Evolutionary conservation across 345 rosid species (phyloP).

Genomic region (Eucalyptus cloeziana): DNA sequence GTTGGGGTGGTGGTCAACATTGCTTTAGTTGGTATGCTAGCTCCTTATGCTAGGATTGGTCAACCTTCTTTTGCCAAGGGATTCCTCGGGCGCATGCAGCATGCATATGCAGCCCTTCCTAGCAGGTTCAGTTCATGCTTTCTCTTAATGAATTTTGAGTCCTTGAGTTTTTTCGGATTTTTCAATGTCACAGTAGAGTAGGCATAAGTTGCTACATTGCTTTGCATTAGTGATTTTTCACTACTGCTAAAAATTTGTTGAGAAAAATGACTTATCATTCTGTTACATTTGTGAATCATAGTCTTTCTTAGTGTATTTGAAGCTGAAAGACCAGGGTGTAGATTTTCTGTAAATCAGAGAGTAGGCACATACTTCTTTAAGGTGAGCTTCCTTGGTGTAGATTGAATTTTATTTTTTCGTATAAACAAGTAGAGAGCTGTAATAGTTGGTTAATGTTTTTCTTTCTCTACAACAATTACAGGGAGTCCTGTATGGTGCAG

Average conservation of each 20-base stretch:
- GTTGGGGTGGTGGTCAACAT: constrained; percentile 79
- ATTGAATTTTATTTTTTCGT: background rate
- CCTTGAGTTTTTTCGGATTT: background rate
- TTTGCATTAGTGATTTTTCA: background rate
- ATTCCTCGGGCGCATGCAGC: constrained; percentile 40
- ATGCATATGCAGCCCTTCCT: constrained; percentile 84
- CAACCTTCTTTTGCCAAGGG: constrained; percentile 55
- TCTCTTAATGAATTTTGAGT: background rate
- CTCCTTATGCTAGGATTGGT: constrained; percentile 87
- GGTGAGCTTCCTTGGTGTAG: constrained; percentile 11
- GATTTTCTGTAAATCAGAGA: constrained; percentile 56
- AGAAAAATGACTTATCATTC: background rate
- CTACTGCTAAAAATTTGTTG: background rate
- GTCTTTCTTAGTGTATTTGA: constrained; percentile 52
- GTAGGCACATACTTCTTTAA: constrained; percentile 66
- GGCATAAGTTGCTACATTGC: background rate
- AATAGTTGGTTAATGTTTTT: background rate
- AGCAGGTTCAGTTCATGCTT: constrained; percentile 45
- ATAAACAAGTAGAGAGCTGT: background rate
- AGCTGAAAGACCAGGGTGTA: constrained; percentile 82
- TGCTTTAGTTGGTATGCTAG: constrained; percentile 92
- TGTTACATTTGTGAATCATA: background rate
- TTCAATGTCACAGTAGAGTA: background rate
- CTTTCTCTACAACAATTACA: constrained; percentile 3
- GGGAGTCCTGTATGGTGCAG: constrained; percentile 80